phyloP scores from a whole-genome alignment of 192 early-diverging fungal genomes.

The Lobosporangium transversale region DNA sequence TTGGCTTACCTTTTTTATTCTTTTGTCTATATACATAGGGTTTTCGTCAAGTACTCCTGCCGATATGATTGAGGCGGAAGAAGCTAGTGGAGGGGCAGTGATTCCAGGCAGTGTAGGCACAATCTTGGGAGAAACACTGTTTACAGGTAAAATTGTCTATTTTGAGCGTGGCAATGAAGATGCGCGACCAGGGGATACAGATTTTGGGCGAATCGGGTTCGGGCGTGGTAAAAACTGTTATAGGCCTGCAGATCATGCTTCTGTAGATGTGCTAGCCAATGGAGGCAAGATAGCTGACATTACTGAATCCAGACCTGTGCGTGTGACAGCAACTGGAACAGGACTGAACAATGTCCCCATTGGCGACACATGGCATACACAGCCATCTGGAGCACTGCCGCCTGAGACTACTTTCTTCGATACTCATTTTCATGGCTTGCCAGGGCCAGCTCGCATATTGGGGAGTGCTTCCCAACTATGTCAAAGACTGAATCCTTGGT shows the following conservation, averaged over 20 bases:
- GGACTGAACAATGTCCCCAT: background rate
- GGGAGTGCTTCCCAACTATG: conserved; percentile 5
- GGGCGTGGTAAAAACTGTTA: conserved; percentile 43
- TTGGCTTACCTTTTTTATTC: background rate
- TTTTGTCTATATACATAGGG: conserved; percentile 7
- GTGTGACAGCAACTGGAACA: conserved; percentile 9
- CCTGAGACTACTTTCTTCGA: background rate
- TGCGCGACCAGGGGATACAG: conserved; percentile 18
- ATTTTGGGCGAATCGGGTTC: conserved; percentile 48
- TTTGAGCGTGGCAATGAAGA: conserved; percentile 42
- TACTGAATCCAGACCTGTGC: conserved; percentile 15
- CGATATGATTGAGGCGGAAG: conserved; percentile 18
- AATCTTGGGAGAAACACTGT: conserved; percentile 45
- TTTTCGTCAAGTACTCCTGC: conserved; percentile 46
- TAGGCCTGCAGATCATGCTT: conserved; percentile 24
- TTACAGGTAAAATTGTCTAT: conserved; percentile 36
- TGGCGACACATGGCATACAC: background rate
- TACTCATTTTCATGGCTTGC: conserved; percentile 10
- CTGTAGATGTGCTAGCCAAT: conserved; percentile 30
- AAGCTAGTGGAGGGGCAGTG: conserved; percentile 29
- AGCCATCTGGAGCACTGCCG: conserved; percentile 4
- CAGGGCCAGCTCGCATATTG: conserved; percentile 35
- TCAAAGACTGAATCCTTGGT: background rate
- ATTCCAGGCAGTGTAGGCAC: conserved; percentile 43
- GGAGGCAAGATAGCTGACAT: conserved; percentile 5